Evolutionary conservation across 2,329 filamentous ascomycete species (phyloP), one percentile per base, ranked within the genome.

Genomic region (Aspergillus quadrilineatus): DNA sequence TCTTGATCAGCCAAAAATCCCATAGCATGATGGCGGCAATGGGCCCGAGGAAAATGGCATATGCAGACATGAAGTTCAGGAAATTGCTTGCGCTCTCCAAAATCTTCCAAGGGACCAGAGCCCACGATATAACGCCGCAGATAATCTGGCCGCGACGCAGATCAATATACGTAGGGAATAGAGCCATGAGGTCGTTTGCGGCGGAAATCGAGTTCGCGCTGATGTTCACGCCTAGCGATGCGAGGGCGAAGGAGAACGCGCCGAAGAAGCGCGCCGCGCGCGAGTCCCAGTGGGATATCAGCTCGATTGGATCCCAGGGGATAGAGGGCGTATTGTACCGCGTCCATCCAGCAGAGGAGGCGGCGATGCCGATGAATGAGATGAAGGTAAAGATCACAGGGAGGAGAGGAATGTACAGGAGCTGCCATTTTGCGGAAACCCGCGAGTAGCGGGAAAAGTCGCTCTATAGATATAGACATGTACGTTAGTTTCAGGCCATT

Each of bases 61-160:
- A 85, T 0, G 85, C 86, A 43, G 80, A 78, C 80, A 90, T 87
- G 71, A 89, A 89, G 43, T 81, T 79, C 3, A 87, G 71, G 62
- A 88, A 84, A 1, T 80, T 84, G 2, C 71, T 67, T 2, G 85
- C 85, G 0, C 81, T 85, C 34, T 70, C 76, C 15, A 88, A 74
- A 56, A 88, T 88, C 72, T 86, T 86, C 85, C 85, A 88, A 1
- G 84, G 85, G 1, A 85, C 83, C 32, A 87, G 76, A 2, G 79
- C 78, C 83, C 84, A 87, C 22, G 80, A 81, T 0, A 85, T 68
- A 3, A 85, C 50, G 1, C 82, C 81, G 4, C 81, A 79, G 43
- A 85, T 71, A 32, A 85, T 69, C 55, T 80, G 81, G 6, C 83
- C 83, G 15, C 84, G 79, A 6, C 74, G 73, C 63, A 86, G 83